Conservation (phyloP, 768 basidiomycete genomes). For the Dictyophora rubrovolvata region DNA sequence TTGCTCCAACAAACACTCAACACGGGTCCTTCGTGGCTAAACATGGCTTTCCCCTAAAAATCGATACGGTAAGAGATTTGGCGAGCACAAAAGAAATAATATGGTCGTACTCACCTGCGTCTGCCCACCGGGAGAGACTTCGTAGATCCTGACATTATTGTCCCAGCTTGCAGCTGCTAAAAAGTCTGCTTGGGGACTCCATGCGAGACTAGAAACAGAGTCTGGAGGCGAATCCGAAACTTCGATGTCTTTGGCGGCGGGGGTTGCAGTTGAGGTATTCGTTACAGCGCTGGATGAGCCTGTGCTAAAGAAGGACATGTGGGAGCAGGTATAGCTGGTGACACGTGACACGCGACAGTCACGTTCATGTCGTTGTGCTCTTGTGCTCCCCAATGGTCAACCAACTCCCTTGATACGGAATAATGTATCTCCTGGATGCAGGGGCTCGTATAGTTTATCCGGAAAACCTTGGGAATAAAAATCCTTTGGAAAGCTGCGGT, state of each 20-base stretch:
- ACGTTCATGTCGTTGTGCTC: not conserved
- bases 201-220: constrained; percentile 31
- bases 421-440: not conserved
- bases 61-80: constrained; percentile 30
- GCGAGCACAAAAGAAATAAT: constrained; percentile 17
- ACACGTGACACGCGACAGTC: not conserved
- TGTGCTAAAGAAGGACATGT: constrained; percentile 12
- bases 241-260: constrained; percentile 23
- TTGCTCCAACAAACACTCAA: constrained; percentile 33
- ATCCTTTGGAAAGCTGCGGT: not conserved
- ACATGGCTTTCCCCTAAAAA: constrained; percentile 27
- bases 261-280: not conserved
- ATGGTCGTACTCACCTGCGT: constrained; percentile 14
- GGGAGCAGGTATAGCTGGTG: not conserved
- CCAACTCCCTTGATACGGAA: not conserved
- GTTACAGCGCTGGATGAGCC: constrained; percentile 1
- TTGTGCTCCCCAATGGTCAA: not conserved
- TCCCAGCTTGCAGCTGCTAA: constrained; percentile 39
- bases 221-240: constrained; percentile 30
- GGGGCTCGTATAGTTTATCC: no score
- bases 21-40: constrained; percentile 34
- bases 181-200: constrained; percentile 32
- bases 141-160: constrained; percentile 35
- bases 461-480: not conserved
- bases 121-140: constrained; percentile 27